Base-by-base conservation (phyloP, 179 eudicot species). In the Silene coronaria region DNA sequence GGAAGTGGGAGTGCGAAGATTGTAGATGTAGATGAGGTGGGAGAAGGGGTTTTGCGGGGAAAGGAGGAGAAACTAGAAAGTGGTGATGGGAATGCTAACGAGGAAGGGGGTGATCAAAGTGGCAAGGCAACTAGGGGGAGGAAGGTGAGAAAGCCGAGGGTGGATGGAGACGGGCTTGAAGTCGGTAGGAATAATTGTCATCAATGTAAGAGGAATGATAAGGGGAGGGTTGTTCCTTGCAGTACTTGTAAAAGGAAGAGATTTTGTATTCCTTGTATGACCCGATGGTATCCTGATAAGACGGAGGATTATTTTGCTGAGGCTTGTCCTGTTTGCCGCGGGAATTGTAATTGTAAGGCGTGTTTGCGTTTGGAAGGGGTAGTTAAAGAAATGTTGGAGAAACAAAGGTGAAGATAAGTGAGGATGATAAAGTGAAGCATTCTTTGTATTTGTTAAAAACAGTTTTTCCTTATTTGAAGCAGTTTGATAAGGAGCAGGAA, bases 311-410 rank as follows among this genome's bases (percentile, higher is more conserved):
- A 83, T 42, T 82, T 90, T 77, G 82, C 85, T 48, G 84, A 75
- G 32, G 70, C 84, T 14, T 90, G 96, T 64, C 88, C 96, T 17
- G 86, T 90, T 80, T 90, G 96, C 78, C 80, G 78, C 21, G 72
- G 45, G 19, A 89, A 84, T 74, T 90, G 92, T 73, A 90, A 90
- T 65, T 90, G 92, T 82, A 90, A 89, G 85, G 79, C 85, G 42
- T 90, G 96, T 78, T 71, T 90, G 80, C 85, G 88, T 69, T 57
- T 83, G 69, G 86, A 85, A 76, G 84, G 85, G 73, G 65, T 48
- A 6, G 70, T 67, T 27, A 78, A 70, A 57, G 67, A n/a, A 7
- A 67, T 78, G 79, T 24, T 78, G 59, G 78, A 45, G 17, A 36
- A 78, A 28, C 67, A 58, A 5, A 83, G 67, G 12, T 80, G 75